Percentiles rank a stretch among this genome's conserved stretches.
These are phyloP conservation scores for Wickerhamomyces bovis DNA, from an alignment of 805 yeast genomes.

Conservation along the genomic window DNA sequence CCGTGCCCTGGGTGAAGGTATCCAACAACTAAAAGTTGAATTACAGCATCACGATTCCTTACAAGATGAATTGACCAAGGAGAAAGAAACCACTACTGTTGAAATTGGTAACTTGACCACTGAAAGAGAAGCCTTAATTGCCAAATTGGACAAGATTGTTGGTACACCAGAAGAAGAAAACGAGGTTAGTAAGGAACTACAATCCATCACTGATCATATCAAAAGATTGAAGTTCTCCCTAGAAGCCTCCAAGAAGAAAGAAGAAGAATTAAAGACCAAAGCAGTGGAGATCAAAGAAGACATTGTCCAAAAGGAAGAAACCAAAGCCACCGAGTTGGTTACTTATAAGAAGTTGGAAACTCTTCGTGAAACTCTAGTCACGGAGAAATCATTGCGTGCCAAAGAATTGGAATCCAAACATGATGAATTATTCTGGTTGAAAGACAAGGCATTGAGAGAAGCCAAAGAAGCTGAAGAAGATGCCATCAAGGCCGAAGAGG, in stretches of 20 bases:
- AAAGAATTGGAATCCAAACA: conserved; percentile 5
- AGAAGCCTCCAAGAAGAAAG: conserved; percentile 1
- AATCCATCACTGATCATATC: conserved; percentile 6
- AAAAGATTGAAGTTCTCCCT: conserved; percentile 1
- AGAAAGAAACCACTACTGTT: conserved; percentile 9
- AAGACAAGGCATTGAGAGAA: conserved; percentile 1
- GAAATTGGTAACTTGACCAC: conserved; percentile 16
- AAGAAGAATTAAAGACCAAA: conserved; percentile 2
- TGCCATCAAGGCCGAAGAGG: conserved; percentile 9
- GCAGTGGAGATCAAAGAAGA: conserved; percentile 15
- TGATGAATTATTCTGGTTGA: background rate
- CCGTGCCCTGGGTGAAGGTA: conserved; percentile 12
- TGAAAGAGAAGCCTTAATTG: conserved; percentile 14
- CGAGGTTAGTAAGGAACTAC: conserved; percentile 1
- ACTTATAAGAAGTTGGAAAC: background rate
- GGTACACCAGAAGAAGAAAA: conserved; percentile 4
- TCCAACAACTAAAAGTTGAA: conserved; percentile 11
- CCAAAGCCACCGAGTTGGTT: background rate
- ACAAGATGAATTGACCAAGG: conserved; percentile 13
- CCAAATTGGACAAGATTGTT: conserved; percentile 6
- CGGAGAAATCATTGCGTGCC: background rate
- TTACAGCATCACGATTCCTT: conserved; percentile 15
- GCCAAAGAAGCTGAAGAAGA: conserved; percentile 8
- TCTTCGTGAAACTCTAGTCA: background rate
- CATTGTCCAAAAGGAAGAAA: conserved; percentile 8